phyloP scores from a whole-genome alignment of 1,284 basidiomycete genomes.

The Pisolithus thermaeus region DNA sequence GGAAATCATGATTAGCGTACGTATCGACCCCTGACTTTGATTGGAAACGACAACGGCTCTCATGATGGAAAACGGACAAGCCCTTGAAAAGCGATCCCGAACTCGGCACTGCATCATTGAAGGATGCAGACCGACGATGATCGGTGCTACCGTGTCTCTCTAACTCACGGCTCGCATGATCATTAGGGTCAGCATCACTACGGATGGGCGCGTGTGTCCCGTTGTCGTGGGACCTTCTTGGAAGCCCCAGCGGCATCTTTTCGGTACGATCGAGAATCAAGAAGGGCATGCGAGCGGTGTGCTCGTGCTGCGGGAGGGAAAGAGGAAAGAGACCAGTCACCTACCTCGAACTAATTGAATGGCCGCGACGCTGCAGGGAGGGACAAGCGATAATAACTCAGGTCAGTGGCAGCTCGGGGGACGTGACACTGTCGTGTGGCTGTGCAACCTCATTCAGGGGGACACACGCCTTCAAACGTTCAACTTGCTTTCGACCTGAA shows the following conservation, averaged over 20 bases:
- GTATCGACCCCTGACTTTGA: slow-evolving; percentile 4
- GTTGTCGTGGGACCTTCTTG: slow-evolving; percentile 19
- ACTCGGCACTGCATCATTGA: slow-evolving; percentile 19
- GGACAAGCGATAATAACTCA: slow-evolving; percentile 5
- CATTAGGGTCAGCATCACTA: slow-evolving; percentile 8
- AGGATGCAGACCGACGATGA: slow-evolving; percentile 28
- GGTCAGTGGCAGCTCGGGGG: slow-evolving; percentile 11
- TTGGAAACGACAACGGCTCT: slow-evolving; percentile 2
- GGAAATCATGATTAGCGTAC: slow-evolving; percentile 12
- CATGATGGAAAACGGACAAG: slow-evolving; percentile 12
- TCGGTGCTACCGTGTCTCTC: slow-evolving; percentile 12
- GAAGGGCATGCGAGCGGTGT: neutral
- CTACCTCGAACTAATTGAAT: slow-evolving; percentile 17
- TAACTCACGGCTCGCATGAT: slow-evolving; percentile 2
- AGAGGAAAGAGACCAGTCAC: slow-evolving; percentile 8
- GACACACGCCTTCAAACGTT: no score
- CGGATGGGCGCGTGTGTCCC: slow-evolving; percentile 15
- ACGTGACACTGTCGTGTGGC: slow-evolving; percentile 18
- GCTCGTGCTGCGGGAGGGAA: neutral
- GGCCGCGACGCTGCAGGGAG: slow-evolving; percentile 5
- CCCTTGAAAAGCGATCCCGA: slow-evolving; percentile 12
- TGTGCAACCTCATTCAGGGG: slow-evolving; percentile 10
- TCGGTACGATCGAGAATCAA: neutral
- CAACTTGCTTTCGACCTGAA: no score
- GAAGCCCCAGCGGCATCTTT: slow-evolving; percentile 21